A percentile compares a stretch with the other conserved stretches of the same genome.
Evolutionary conservation across 306 rosid species (phyloP).

Genomic region (Cucumis sativus): DNA sequence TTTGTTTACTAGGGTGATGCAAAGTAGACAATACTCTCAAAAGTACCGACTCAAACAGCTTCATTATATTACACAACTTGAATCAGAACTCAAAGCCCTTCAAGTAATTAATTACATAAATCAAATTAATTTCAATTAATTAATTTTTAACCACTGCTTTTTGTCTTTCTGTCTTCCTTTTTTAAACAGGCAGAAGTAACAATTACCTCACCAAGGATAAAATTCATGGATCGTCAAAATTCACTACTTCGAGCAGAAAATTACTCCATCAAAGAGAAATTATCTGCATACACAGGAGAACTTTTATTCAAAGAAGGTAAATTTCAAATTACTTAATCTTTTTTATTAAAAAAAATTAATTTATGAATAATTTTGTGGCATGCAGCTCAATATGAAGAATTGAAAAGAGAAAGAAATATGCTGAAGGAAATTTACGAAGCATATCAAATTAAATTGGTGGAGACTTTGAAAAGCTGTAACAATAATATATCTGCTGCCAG

Average conservation of each 20-base stretch:
- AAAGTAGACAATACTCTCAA: conserved; percentile 17
- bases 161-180: no score
- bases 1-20: conserved; percentile 1
- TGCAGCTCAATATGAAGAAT: conserved; percentile 16
- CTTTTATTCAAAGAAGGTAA: conserved; percentile 16
- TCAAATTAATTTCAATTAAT: not conserved
- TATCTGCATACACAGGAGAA: conserved; percentile 4
- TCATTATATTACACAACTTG: conserved; percentile 7
- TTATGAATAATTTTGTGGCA: not conserved
- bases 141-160: not conserved
- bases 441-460: not conserved
- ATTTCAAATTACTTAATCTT: no score
- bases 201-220: conserved; percentile 8
- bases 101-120: conserved; percentile 16
- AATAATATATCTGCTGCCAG: not conserved
- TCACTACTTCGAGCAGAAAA: conserved; percentile 17
- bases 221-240: not conserved
- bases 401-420: conserved; percentile 13
- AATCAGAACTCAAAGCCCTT: conserved; percentile 5
- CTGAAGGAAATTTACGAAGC: not conserved
- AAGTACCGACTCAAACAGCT: conserved; percentile 15
- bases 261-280: conserved; percentile 7
- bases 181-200: conserved; percentile 15
- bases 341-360: no score
- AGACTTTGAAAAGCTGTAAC: not conserved